Conservation (phyloP, 768 basidiomycete genomes). For the Cystoderma amianthinum region DNA sequence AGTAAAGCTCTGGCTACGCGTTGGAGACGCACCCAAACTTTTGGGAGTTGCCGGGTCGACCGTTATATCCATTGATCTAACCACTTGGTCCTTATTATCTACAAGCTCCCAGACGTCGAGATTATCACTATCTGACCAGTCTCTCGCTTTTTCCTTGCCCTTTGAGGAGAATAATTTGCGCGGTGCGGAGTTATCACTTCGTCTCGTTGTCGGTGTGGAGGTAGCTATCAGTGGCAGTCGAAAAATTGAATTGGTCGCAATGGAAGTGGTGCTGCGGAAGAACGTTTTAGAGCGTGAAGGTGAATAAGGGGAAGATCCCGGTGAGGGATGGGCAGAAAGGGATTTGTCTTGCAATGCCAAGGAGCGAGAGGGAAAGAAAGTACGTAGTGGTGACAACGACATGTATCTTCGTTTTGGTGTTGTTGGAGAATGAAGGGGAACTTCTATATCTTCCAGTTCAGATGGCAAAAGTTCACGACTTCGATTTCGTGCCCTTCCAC, state of each 20-base stretch:
- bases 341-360: slow-evolving; percentile 25
- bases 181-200: slow-evolving; percentile 23
- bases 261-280: slow-evolving; percentile 39
- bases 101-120: slow-evolving; percentile 44
- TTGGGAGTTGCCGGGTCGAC: too few species aligned
- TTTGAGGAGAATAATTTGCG: slow-evolving; percentile 30
- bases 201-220: slow-evolving; percentile 15
- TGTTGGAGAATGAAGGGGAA: slow-evolving; percentile 7
- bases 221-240: slow-evolving; percentile 19
- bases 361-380: slow-evolving; percentile 35
- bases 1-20: slow-evolving; percentile 19
- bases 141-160: slow-evolving; percentile 30
- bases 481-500: slow-evolving; percentile 20
- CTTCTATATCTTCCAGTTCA: slow-evolving; percentile 12
- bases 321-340: slow-evolving; percentile 33
- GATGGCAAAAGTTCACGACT: slow-evolving; percentile 21
- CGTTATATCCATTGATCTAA: too few species aligned
- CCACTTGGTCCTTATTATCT: slow-evolving; percentile 13
- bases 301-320: slow-evolving; percentile 31
- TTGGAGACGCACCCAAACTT: too few species aligned
- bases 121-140: too few species aligned
- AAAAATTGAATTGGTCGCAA: slow-evolving; percentile 32
- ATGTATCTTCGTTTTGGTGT: slow-evolving; percentile 29
- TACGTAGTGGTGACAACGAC: slow-evolving; percentile 39
- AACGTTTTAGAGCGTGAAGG: slow-evolving; percentile 26